Percentiles rank a stretch among this genome's conserved stretches.
phyloP scores from a whole-genome alignment of 1,284 basidiomycete species.

The Tylopilus sp. region DNA sequence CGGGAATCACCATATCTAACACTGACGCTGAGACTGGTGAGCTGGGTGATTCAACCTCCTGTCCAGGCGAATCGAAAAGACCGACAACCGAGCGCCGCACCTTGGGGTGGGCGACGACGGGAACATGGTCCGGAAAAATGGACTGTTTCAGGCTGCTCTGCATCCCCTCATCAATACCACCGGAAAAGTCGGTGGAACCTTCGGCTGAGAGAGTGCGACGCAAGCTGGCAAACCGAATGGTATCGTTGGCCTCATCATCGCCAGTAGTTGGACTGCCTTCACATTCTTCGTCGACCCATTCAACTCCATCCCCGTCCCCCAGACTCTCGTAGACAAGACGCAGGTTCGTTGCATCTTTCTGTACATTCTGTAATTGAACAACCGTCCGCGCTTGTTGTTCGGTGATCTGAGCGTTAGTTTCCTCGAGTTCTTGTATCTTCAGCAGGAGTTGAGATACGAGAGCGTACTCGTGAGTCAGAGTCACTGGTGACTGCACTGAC shows the following conservation, averaged over 20 bases:
- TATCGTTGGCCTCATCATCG: conserved; percentile 32
- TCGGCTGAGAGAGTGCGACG: conserved; percentile 40
- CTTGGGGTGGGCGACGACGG: conserved; percentile 25
- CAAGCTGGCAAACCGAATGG: conserved; percentile 47
- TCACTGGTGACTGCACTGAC: conserved; percentile 14
- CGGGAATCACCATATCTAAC: conserved; percentile 35
- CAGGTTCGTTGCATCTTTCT: conserved; percentile 69
- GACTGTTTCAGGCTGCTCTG: conserved; percentile 36
- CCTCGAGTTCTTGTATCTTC: conserved; percentile 80
- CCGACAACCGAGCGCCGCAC: conserved; percentile 64
- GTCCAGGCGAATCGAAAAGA: conserved; percentile 50
- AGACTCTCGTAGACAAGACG: conserved; percentile 70
- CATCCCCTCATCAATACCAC: conserved; percentile 35
- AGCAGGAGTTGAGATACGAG: conserved; percentile 68
- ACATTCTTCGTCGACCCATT: conserved; percentile 36
- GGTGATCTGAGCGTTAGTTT: conserved; percentile 69
- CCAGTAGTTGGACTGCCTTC: conserved; percentile 29
- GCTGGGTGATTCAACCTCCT: conserved; percentile 1
- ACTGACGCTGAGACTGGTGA: conserved; percentile 19
- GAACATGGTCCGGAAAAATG: conserved; percentile 16
- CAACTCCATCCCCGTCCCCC: conserved; percentile 52
- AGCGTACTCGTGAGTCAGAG: conserved; percentile 44
- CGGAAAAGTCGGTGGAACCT: conserved; percentile 28
- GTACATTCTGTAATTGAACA: conserved; percentile 61
- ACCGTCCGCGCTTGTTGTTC: conserved; percentile 65